phyloP scores from a whole-genome alignment of 495 filamentous ascomycete species.

The Trichoderma virens region DNA sequence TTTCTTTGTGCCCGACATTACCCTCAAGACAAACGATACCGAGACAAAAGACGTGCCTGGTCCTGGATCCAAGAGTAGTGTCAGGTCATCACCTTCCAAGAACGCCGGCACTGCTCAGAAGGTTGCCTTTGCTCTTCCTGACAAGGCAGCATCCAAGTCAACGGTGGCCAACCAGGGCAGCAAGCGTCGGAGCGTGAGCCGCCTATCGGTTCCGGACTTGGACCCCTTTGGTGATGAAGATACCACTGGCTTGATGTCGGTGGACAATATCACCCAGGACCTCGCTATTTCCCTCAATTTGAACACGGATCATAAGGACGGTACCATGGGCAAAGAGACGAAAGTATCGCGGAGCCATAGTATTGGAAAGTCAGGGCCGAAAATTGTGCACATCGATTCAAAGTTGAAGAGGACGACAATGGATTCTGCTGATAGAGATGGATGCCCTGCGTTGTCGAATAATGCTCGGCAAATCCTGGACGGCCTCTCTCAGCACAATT shows the following conservation, averaged over 20 bases:
- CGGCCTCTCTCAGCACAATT: conserved; percentile 53
- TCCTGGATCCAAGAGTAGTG: neutral
- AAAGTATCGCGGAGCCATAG: neutral
- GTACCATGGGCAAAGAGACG: neutral
- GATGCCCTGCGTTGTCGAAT: conserved; percentile 34
- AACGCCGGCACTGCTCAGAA: conserved; percentile 1
- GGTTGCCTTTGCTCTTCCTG: conserved; percentile 11
- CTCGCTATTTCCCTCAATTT: neutral
- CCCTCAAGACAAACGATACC: conserved; percentile 26
- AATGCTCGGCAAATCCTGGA: conserved; percentile 53
- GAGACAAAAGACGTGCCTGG: conserved; percentile 18
- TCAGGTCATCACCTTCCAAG: neutral
- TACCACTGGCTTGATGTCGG: conserved; percentile 1
- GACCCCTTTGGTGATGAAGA: conserved; percentile 8
- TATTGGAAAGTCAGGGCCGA: neutral
- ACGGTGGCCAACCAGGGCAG: conserved; percentile 11
- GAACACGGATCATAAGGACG: neutral
- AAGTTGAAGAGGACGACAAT: neutral
- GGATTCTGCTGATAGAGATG: neutral
- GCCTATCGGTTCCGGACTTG: neutral
- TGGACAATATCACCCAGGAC: conserved; percentile 10
- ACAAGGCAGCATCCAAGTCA: neutral
- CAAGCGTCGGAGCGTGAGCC: conserved; percentile 4
- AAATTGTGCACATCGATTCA: conserved; percentile 1
- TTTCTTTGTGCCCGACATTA: conserved; percentile 50